Conservation (phyloP, 495 filamentous ascomycete species). For the Cercophora scortea region DNA sequence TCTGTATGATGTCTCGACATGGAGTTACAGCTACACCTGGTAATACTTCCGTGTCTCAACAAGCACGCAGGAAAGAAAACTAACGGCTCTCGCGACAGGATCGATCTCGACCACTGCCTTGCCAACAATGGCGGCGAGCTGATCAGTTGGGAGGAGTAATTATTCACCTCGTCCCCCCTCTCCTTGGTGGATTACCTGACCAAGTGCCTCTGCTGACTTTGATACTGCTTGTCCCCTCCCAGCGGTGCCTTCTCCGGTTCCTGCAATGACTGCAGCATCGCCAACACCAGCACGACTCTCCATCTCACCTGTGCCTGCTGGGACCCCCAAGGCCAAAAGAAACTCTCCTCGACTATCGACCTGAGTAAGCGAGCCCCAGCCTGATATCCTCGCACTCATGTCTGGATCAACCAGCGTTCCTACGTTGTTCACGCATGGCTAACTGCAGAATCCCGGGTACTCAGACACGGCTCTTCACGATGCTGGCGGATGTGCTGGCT, state of each 20-base stretch:
- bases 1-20: conserved; percentile 9
- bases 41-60: not conserved
- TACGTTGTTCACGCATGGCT: too few species aligned
- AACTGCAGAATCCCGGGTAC: too few species aligned
- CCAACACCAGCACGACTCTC: conserved; percentile 1
- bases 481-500: conserved; percentile 6
- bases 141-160: conserved; percentile 8
- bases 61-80: not conserved
- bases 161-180: too few species aligned
- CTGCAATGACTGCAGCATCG: conserved; percentile 9
- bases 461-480: conserved; percentile 12
- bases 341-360: conserved; percentile 4
- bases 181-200: too few species aligned
- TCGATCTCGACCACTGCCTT: conserved; percentile 14
- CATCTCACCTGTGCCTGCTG: conserved; percentile 7
- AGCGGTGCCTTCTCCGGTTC: conserved; percentile 12
- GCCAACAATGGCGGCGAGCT: conserved; percentile 13
- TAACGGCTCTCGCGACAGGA: conserved; percentile 2
- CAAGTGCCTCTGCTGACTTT: not conserved
- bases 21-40: conserved; percentile 17
- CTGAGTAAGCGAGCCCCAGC: conserved; percentile 5
- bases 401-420: too few species aligned
- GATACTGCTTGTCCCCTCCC: not conserved
- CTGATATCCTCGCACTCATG: too few species aligned
- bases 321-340: not conserved